phyloP scores from a whole-genome alignment of 176 grass and related monocot genomes.

The Eremochloa ophiuroides region DNA sequence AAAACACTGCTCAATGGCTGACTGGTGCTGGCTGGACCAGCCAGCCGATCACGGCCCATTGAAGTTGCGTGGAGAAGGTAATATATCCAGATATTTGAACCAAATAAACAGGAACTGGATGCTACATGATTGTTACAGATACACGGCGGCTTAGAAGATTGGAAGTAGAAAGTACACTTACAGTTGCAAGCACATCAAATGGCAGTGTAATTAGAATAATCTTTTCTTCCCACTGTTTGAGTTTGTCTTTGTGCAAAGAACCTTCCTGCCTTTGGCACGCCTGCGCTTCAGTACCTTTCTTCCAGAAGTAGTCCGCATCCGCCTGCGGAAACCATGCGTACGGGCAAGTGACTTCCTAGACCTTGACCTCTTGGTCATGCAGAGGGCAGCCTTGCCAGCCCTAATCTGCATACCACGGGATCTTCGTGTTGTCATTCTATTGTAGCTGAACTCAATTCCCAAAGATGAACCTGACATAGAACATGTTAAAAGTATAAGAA shows the following conservation, averaged over 20 bases:
- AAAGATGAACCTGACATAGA: slow-evolving; percentile 57
- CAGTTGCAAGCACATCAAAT: not conserved
- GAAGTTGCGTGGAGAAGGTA: not conserved
- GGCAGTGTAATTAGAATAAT: slow-evolving; percentile 8
- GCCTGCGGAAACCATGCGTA: slow-evolving; percentile 75
- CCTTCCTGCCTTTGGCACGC: slow-evolving; percentile 77
- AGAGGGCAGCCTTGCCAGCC: slow-evolving; percentile 73
- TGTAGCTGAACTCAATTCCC: slow-evolving; percentile 56
- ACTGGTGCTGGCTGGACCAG: too few relatives aligned
- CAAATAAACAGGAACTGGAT: not conserved
- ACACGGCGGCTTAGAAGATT: not conserved
- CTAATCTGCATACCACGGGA: slow-evolving; percentile 67
- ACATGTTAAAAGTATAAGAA: slow-evolving; percentile 18
- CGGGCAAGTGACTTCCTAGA: slow-evolving; percentile 91
- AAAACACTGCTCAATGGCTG: too few relatives aligned
- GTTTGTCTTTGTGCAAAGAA: slow-evolving; percentile 85
- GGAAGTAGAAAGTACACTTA: slow-evolving; percentile 29
- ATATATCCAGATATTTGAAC: slow-evolving; percentile 1
- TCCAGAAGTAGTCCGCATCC: slow-evolving; percentile 60
- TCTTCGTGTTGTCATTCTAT: slow-evolving; percentile 47
- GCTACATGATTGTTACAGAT: slow-evolving; percentile 28
- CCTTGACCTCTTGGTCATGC: slow-evolving; percentile 76
- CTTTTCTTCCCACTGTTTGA: slow-evolving; percentile 49
- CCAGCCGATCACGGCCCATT: too few relatives aligned
- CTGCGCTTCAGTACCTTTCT: slow-evolving; percentile 72